Evolutionary conservation across 306 rosid genomes (phyloP).

Genomic region (Argentina anserina): DNA sequence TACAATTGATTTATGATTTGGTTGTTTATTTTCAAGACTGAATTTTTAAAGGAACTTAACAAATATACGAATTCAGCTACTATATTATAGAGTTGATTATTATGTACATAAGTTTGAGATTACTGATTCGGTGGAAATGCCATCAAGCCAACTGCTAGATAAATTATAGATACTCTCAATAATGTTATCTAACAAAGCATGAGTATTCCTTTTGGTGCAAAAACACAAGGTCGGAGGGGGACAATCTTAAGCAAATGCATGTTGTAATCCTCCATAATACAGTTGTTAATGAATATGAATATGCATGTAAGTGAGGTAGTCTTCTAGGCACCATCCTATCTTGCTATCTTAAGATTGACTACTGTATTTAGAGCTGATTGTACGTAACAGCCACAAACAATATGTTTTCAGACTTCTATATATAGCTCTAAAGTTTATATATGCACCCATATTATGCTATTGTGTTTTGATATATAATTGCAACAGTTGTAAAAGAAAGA

Average conservation of each 20-base stretch:
- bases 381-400: no score
- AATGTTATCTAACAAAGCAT: neutral
- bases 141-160: neutral
- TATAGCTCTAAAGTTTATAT: no score
- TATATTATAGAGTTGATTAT: neutral
- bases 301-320: neutral
- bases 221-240: slow-evolving; percentile 2
- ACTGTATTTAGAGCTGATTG: no score
- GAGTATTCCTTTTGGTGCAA: neutral
- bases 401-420: no score
- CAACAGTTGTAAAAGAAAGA: neutral
- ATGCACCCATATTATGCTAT: no score
- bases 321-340: neutral
- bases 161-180: neutral
- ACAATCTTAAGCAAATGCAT: neutral
- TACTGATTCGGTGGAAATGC: neutral
- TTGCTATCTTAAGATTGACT: neutral
- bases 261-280: neutral
- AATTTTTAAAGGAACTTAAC: no score
- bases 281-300: neutral
- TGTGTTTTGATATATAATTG: neutral
- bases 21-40: no score
- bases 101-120: neutral
- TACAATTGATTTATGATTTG: no score
- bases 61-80: no score